These are phyloP conservation scores for Fomitopsis palustris DNA, from an alignment of 1,284 basidiomycete genomes.

Conservation along the genomic window DNA sequence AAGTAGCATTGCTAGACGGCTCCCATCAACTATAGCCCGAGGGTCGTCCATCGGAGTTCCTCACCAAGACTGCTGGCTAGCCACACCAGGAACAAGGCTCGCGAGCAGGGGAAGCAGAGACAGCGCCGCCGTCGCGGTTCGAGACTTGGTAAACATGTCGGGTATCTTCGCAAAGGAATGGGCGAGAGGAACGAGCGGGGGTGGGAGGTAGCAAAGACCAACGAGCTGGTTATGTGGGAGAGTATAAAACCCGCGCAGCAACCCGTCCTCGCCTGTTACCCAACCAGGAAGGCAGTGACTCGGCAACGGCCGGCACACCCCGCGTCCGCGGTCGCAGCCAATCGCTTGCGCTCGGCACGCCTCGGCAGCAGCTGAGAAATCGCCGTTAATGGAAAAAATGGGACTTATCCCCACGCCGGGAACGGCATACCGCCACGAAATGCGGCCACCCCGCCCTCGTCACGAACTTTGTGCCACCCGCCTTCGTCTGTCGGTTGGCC, in stretches of 20 bases:
- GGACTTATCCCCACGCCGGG: not conserved
- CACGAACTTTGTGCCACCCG: no score
- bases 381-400: not conserved
- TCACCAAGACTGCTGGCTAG: slow-evolving; percentile 4
- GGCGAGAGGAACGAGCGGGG: not conserved
- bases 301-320: not conserved
- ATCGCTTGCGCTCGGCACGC: not conserved
- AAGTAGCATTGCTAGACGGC: slow-evolving; percentile 7
- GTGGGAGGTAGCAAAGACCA: not conserved
- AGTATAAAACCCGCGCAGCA: not conserved
- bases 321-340: not conserved
- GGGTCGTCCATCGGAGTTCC: no score
- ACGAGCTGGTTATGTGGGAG: not conserved
- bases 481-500: no score
- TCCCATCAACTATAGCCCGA: no score
- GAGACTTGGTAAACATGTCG: not conserved
- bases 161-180: slow-evolving; percentile 6
- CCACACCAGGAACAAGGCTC: not conserved
- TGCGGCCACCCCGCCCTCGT: not conserved
- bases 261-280: not conserved
- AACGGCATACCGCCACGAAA: not conserved
- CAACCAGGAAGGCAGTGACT: not conserved
- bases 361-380: not conserved
- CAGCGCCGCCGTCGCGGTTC: not conserved
- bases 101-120: slow-evolving; percentile 2